Conservation (phyloP, 306 rosid species). For the Fagus crenata region DNA sequence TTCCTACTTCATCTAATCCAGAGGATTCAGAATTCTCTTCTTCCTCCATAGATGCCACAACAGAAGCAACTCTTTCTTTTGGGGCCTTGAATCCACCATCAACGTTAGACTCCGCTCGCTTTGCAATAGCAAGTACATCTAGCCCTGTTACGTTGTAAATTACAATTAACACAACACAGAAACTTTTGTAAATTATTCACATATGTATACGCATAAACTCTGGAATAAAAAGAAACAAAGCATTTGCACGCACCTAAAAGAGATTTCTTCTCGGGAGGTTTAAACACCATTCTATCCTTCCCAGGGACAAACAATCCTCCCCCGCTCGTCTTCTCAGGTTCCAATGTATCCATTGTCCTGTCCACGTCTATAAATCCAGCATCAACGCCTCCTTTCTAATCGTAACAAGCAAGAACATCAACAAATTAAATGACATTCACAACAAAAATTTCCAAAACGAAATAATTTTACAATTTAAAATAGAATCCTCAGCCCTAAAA, state of each 20-base stretch:
- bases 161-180: neutral
- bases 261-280: conserved; percentile 71
- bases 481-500: neutral
- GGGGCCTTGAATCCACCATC: conserved; percentile 76
- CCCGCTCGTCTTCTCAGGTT: conserved; percentile 51
- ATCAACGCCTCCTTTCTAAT: conserved; percentile 45
- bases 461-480: neutral
- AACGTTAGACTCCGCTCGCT: conserved; percentile 57
- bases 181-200: neutral
- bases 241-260: conserved; percentile 49
- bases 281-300: conserved; percentile 65
- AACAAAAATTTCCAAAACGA: neutral
- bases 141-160: conserved; percentile 56
- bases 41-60: conserved; percentile 70
- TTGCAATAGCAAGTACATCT: conserved; percentile 77
- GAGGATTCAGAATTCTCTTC: conserved; percentile 53
- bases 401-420: conserved; percentile 25
- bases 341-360: conserved; percentile 54
- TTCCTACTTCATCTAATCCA: conserved; percentile 45
- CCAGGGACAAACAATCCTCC: conserved; percentile 81
- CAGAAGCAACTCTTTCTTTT: conserved; percentile 55
- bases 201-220: neutral
- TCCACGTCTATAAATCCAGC: conserved; percentile 53
- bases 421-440: neutral
- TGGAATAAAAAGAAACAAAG: neutral